Evolutionary conservation across 108 stramenopile genomes (phyloP).

Genomic region (Schizochytrium sp.): DNA sequence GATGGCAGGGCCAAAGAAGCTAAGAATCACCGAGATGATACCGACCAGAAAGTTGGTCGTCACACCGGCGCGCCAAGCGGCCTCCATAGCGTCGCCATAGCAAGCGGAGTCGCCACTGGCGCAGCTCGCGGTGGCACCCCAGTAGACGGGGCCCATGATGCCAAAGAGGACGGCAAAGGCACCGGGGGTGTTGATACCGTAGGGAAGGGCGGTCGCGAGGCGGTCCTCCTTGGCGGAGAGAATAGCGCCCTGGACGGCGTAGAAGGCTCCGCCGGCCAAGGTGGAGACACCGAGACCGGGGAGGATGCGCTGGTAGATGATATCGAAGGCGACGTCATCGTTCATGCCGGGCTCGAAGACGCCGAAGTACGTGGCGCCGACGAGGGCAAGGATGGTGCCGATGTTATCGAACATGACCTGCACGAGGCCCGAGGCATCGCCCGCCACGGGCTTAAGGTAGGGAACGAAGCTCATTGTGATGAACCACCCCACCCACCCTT

Average conservation of each 20-base stretch:
- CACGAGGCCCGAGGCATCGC: conserved; percentile 38
- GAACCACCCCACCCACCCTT: neutral
- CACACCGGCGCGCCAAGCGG: conserved; percentile 29
- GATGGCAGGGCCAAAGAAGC: neutral
- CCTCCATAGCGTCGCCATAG: neutral
- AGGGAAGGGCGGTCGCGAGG: conserved; percentile 55
- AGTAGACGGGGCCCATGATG: conserved; percentile 45
- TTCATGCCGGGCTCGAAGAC: neutral
- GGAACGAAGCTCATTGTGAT: neutral
- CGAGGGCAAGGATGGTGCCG: conserved; percentile 51
- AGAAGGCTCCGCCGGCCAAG: conserved; percentile 51
- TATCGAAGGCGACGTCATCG: conserved; percentile 27
- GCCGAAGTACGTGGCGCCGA: conserved; percentile 37
- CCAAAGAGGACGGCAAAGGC: conserved; percentile 61
- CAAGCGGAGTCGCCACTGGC: too few species aligned
- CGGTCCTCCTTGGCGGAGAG: conserved; percentile 36
- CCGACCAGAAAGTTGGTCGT: conserved; percentile 34
- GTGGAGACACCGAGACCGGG: conserved; percentile 58
- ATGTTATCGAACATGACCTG: conserved; percentile 63
- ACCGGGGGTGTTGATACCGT: conserved; percentile 66
- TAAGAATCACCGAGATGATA: conserved; percentile 29
- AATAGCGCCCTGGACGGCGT: conserved; percentile 48
- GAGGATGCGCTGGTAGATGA: conserved; percentile 48
- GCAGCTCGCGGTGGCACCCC: conserved; percentile 8
- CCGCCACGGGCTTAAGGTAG: conserved; percentile 14